Evolutionary conservation across 2,329 filamentous ascomycete species (phyloP), one percentile per base, ranked within the genome.

Genomic region (Aspergillus luchuensis): DNA sequence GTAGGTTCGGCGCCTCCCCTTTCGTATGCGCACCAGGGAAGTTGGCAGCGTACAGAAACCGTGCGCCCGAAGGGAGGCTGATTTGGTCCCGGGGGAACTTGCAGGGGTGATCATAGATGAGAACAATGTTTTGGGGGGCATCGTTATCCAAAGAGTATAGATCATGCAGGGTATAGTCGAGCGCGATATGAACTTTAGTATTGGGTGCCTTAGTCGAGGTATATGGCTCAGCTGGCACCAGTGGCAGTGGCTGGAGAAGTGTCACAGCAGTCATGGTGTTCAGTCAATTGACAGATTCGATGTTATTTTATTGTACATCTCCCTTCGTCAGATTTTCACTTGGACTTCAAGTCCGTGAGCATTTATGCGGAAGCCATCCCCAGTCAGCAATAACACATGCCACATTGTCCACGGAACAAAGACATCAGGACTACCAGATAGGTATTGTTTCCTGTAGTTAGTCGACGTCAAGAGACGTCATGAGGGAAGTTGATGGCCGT

Each of bases 121-220:
- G 28, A 11, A 55, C 28, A 8, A 59, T n/a, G 17, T 19, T 21
- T 4, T 39, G 10, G 4, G 43, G 39, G 0, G 25, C 2, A 2
- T 19, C 25, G 15, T 30, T 50, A 33, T 59, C 51, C 15, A 59
- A 19, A 2, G 30, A 10, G 8, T 59, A 59, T 5, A 59, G 57
- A 8, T 59, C 52, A 19, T 28, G 39, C 21, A 59, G 17, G 3
- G 57, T 59, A 33, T n/a, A 56, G 57, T 59, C 57, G 3, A 59
- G 51, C 3, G 36, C 7, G 19, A 59, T 25, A 8, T 41, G 45
- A 3, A 25, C 56, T n/a, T 15, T 15, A 1, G 15, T 30, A 1
- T 1, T 53, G 8, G 50, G 3, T 8, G 28, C 7, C 25, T 43
- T 36, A 11, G 7, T n/a, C 6, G 39, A 56, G 15, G n/a, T 2